A percentile compares a stretch with the other conserved stretches of the same genome.
phyloP scores from a whole-genome alignment of 2,329 filamentous ascomycete species.

The Aspergillus proliferans region DNA sequence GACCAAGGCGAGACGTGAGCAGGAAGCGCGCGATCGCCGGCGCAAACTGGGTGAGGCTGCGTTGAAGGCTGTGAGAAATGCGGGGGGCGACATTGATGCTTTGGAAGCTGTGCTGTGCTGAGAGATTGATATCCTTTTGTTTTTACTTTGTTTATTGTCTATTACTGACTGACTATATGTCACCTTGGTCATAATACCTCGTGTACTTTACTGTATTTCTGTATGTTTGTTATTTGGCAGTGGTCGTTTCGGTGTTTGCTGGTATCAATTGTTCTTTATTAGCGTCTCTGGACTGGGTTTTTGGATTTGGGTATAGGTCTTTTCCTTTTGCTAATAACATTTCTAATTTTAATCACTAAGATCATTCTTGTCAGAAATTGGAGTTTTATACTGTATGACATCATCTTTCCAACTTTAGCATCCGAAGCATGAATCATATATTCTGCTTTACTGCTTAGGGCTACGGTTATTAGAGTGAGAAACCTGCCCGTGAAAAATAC shows the following conservation, averaged over 20 bases:
- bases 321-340: too few species aligned
- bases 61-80: conserved; percentile 38
- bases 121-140: conserved; percentile 10
- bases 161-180: conserved; percentile 6
- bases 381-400: too few species aligned
- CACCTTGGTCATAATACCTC: background rate
- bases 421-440: too few species aligned
- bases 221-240: conserved; percentile 19
- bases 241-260: conserved; percentile 19
- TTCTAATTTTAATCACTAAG: too few species aligned
- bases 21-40: conserved; percentile 74
- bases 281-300: conserved; percentile 7
- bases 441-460: too few species aligned
- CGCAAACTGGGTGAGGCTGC: conserved; percentile 40
- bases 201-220: conserved; percentile 1
- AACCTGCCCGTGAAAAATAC: too few species aligned
- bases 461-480: too few species aligned
- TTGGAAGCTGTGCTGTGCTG: conserved; percentile 36
- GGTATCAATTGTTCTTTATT: conserved; percentile 3
- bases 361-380: too few species aligned
- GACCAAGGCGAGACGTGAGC: conserved; percentile 87
- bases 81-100: conserved; percentile 42
- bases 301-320: background rate
- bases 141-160: conserved; percentile 8
- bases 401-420: too few species aligned